These are phyloP conservation scores for Cryptococcus hybrid DNA, from an alignment of 1,284 basidiomycete genomes.

Conservation along the genomic window DNA sequence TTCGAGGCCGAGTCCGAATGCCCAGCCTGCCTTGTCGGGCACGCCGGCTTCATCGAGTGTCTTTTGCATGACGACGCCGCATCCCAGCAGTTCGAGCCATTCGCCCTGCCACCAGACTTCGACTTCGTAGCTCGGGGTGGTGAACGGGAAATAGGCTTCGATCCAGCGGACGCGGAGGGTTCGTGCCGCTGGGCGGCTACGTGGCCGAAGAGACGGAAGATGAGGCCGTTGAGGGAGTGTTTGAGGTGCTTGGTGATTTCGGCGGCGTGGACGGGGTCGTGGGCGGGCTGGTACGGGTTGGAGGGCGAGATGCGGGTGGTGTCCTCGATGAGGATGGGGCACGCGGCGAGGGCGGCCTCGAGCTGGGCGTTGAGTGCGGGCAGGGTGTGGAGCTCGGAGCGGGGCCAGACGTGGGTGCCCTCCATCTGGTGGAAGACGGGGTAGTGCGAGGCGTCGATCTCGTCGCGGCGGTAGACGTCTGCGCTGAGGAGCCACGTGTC, in stretches of 20 bases:
- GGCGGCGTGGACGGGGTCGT: slow-evolving; percentile 68
- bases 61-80: slow-evolving; percentile 85
- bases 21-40: slow-evolving; percentile 85
- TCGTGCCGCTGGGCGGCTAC: slow-evolving; percentile 51
- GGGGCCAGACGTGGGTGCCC: slow-evolving; percentile 75
- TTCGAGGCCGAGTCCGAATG: slow-evolving; percentile 95
- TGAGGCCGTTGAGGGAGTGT: slow-evolving; percentile 82
- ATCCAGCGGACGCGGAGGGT: slow-evolving; percentile 91
- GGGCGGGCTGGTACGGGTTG: slow-evolving; percentile 77
- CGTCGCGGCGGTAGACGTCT: slow-evolving; percentile 98
- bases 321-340: slow-evolving; percentile 83
- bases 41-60: slow-evolving; percentile 82
- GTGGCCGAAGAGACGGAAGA: slow-evolving; percentile 77
- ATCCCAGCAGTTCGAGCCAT: slow-evolving; percentile 97
- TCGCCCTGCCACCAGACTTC: slow-evolving; percentile 95
- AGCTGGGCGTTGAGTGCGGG: slow-evolving; percentile 59
- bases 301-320: slow-evolving; percentile 66
- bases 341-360: slow-evolving; percentile 59
- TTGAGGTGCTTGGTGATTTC: slow-evolving; percentile 84
- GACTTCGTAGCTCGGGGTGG: slow-evolving; percentile 94
- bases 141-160: slow-evolving; percentile 97
- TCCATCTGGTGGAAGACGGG: slow-evolving; percentile 99
- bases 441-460: slow-evolving; percentile 96
- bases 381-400: slow-evolving; percentile 51
- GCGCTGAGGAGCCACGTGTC: slow-evolving; percentile 88